Evolutionary conservation across 768 basidiomycete genomes (phyloP).

Genomic region (Leccinum obscurum): DNA sequence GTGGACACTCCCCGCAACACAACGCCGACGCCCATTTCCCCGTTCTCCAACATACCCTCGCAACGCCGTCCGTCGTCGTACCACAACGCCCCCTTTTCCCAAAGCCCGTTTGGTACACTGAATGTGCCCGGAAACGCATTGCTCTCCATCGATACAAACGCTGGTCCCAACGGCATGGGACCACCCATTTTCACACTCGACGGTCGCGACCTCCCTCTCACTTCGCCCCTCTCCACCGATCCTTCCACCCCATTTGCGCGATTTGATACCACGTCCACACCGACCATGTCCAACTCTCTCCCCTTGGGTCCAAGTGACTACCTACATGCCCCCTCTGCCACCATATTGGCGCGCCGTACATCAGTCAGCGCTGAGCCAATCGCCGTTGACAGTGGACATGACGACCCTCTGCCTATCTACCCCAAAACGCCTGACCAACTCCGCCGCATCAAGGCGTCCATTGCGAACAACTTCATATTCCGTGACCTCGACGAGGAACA

Average conservation of each 20-base stretch:
- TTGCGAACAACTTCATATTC: constrained; percentile 90
- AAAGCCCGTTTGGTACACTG: constrained; percentile 75
- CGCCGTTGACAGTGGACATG: constrained; percentile 65
- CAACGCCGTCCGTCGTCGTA: constrained; percentile 55
- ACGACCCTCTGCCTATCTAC: constrained; percentile 72
- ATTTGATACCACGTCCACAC: constrained; percentile 47
- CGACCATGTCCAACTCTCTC: constrained; percentile 43
- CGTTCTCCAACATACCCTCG: constrained; percentile 51
- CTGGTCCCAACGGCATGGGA: constrained; percentile 28
- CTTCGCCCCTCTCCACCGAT: constrained; percentile 55
- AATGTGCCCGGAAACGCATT: constrained; percentile 82
- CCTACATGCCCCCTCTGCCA: constrained; percentile 71
- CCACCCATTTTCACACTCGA: constrained; percentile 63
- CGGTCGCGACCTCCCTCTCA: constrained; percentile 58
- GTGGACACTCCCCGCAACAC: constrained; percentile 43
- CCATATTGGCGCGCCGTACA: constrained; percentile 85
- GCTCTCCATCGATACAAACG: constrained; percentile 48
- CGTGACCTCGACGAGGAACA: constrained; percentile 97
- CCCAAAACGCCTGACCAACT: constrained; percentile 84
- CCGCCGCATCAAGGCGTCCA: constrained; percentile 82
- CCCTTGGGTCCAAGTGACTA: constrained; percentile 55
- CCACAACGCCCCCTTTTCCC: constrained; percentile 47
- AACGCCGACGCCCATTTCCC: constrained; percentile 48
- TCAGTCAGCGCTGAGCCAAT: constrained; percentile 98
- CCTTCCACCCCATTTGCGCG: constrained; percentile 47